Conservation (phyloP, 768 basidiomycete genomes). For the Rhodotorula diobovata region DNA sequence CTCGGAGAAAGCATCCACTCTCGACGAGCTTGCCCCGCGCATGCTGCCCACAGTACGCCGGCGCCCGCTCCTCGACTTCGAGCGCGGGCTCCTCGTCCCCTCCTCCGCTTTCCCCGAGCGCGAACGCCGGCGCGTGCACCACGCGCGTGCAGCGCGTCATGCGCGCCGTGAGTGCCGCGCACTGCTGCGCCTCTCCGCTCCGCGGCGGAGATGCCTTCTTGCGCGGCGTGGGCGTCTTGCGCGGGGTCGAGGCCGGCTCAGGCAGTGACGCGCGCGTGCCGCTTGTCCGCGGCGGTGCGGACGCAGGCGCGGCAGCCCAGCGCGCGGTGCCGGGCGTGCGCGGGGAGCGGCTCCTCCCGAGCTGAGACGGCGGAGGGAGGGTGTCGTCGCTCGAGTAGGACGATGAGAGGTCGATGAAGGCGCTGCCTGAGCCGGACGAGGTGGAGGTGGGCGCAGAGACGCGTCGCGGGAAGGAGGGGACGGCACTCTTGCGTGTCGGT, state of each 20-base stretch:
- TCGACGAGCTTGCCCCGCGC: constrained; percentile 2
- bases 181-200: not conserved
- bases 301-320: too few relatives aligned
- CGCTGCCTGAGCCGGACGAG: too few relatives aligned
- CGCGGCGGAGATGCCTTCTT: not conserved
- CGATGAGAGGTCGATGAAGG: too few relatives aligned
- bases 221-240: not conserved
- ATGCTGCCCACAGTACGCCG: constrained; percentile 9
- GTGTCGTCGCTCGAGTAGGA: too few relatives aligned
- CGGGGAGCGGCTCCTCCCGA: too few relatives aligned
- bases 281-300: too few relatives aligned
- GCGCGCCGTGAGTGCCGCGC: not conserved
- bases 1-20: constrained; percentile 1
- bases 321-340: not conserved
- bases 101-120: not conserved
- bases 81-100: not conserved
- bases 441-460: too few relatives aligned
- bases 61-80: not conserved
- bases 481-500: too few relatives aligned
- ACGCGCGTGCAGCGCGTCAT: not conserved
- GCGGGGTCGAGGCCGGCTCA: not conserved
- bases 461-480: too few relatives aligned
- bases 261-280: too few relatives aligned
- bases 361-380: too few relatives aligned
- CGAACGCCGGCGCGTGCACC: not conserved